Evolutionary conservation across 805 yeast species (phyloP).

Genomic region (Candida schatavii): DNA sequence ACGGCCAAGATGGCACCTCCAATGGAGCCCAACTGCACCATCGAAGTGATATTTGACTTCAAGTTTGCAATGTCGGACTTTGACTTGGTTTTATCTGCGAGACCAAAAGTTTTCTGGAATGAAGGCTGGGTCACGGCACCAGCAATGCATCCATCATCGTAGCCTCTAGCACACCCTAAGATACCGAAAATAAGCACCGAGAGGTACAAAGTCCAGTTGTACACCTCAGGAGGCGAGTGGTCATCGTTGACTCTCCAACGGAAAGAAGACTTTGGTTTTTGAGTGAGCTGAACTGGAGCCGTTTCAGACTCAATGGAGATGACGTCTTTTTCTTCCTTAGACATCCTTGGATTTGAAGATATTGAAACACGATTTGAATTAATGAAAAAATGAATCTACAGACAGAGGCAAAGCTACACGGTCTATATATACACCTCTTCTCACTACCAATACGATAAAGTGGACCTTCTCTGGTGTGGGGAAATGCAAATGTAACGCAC

Average conservation of each 20-base stretch:
- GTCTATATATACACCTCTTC: too few species aligned
- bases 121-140: conserved; percentile 44
- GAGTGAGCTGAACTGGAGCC: neutral
- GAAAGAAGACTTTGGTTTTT: neutral
- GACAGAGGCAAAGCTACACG: too few species aligned
- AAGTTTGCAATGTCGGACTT: conserved; percentile 40
- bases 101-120: conserved; percentile 43
- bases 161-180: conserved; percentile 56
- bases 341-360: too few species aligned
- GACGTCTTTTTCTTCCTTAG: conserved; percentile 1
- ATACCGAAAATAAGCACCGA: conserved; percentile 51
- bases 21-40: conserved; percentile 57
- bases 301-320: neutral
- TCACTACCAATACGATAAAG: too few species aligned
- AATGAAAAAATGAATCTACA: too few species aligned
- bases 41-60: conserved; percentile 52
- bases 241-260: conserved; percentile 23
- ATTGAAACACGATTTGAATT: too few species aligned
- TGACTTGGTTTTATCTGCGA: conserved; percentile 36
- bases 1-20: conserved; percentile 53
- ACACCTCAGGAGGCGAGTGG: conserved; percentile 44
- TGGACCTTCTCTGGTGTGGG: too few species aligned
- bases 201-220: conserved; percentile 43
- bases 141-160: conserved; percentile 53
- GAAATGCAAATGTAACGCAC: too few species aligned